Evolutionary conservation across 768 basidiomycete species (phyloP).

Genomic region (Mrakia gelida): DNA sequence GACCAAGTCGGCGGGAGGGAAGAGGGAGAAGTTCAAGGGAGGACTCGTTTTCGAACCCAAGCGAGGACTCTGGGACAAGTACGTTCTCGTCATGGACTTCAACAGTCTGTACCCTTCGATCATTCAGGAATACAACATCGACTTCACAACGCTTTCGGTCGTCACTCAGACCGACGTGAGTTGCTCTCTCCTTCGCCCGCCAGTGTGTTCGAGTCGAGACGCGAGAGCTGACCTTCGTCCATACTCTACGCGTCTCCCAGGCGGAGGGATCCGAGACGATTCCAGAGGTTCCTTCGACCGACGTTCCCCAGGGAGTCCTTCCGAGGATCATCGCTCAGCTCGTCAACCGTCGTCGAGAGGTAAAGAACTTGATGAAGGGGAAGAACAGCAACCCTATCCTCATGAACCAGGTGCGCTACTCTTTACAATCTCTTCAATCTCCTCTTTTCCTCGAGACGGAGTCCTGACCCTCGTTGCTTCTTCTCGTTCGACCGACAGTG

Average conservation of each 20-base stretch:
- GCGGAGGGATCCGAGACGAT: slow-evolving; percentile 73
- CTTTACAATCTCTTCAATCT: not conserved
- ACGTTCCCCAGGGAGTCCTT: slow-evolving; percentile 77
- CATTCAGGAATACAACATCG: slow-evolving; percentile 99
- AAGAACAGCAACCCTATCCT: slow-evolving; percentile 60
- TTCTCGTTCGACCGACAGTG: slow-evolving; percentile 54
- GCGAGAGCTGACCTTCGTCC: not conserved
- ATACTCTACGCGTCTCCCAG: slow-evolving; percentile 22
- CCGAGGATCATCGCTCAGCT: slow-evolving; percentile 96
- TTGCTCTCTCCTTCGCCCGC: not conserved
- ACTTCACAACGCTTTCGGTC: slow-evolving; percentile 90
- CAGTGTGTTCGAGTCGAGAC: not conserved
- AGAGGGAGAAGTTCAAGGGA: slow-evolving; percentile 93
- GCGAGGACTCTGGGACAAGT: slow-evolving; percentile 92
- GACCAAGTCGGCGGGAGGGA: slow-evolving; percentile 47
- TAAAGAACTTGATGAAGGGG: slow-evolving; percentile 94
- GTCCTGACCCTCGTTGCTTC: not conserved
- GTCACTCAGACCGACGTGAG: slow-evolving; percentile 56
- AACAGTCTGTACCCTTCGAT: slow-evolving; percentile 98
- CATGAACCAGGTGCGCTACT: slow-evolving; percentile 64
- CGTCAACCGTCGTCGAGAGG: slow-evolving; percentile 79
- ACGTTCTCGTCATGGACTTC: slow-evolving; percentile 99
- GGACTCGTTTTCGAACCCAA: slow-evolving; percentile 97
- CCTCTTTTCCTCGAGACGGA: not conserved
- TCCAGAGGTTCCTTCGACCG: slow-evolving; percentile 74